A percentile compares a stretch with the other conserved stretches of the same genome.
These are phyloP conservation scores for Globisporangium ultimum DNA, from an alignment of 352 stramenopile genomes.

Conservation along the genomic window DNA sequence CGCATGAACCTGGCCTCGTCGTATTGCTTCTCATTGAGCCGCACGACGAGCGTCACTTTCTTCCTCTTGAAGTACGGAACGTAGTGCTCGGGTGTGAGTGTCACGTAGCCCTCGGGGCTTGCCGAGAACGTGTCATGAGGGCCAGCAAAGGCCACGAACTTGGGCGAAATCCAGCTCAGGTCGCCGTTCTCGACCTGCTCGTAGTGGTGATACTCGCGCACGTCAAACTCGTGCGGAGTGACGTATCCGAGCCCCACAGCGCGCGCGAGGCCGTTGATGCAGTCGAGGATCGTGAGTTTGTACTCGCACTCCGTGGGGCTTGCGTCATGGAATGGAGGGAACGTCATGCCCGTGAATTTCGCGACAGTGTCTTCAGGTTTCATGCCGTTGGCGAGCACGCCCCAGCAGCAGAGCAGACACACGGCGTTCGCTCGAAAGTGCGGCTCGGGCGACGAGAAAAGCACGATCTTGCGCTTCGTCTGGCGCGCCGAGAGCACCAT, in stretches of 20 bases:
- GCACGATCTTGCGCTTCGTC: conserved; percentile 73
- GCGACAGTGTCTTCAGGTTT: conserved; percentile 84
- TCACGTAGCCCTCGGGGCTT: conserved; percentile 91
- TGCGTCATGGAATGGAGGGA: conserved; percentile 84
- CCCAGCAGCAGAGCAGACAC: conserved; percentile 92
- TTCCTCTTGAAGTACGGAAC: conserved; percentile 95
- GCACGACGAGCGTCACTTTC: conserved; percentile 94
- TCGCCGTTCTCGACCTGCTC: conserved; percentile 95
- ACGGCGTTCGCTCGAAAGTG: conserved; percentile 92
- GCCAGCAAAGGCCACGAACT: conserved; percentile 97
- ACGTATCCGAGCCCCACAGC: conserved; percentile 52
- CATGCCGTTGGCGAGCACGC: conserved; percentile 89
- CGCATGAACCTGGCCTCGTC: conserved; percentile 91
- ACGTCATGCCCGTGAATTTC: conserved; percentile 68
- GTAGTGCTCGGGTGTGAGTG: conserved; percentile 94
- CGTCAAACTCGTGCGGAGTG: conserved; percentile 47
- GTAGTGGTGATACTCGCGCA: conserved; percentile 74
- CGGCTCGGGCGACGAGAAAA: conserved; percentile 86
- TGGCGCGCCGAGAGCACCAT: conserved; percentile 70
- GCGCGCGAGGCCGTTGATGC: conserved; percentile 51
- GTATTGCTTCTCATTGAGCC: conserved; percentile 98
- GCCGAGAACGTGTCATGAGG: conserved; percentile 88
- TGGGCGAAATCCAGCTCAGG: conserved; percentile 96
- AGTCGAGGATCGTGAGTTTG: conserved; percentile 68
- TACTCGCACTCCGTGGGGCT: conserved; percentile 66